Evolutionary conservation across 2,329 filamentous ascomycete species (phyloP).

Genomic region (Sporothrix sp.): DNA sequence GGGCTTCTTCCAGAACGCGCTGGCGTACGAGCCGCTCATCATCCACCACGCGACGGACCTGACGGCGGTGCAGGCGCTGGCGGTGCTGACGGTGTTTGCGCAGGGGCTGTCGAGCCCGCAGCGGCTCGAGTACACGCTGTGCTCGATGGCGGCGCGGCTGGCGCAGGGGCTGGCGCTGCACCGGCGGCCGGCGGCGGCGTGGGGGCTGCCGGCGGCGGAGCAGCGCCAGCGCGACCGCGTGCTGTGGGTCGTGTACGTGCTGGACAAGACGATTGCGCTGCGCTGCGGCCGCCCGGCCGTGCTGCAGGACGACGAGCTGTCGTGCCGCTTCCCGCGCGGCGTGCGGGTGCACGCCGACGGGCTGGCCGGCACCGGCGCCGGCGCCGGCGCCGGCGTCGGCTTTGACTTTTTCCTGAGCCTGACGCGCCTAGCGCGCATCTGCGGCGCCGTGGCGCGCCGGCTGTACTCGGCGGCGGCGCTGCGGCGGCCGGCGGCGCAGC

Average conservation of each 20-base stretch:
- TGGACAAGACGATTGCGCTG: slow-evolving; percentile 11
- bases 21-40: slow-evolving; percentile 8
- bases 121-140: slow-evolving; percentile 12
- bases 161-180: slow-evolving; percentile 10
- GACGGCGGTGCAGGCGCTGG: slow-evolving; percentile 11
- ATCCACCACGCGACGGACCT: slow-evolving; percentile 7
- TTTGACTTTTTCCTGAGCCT: slow-evolving; percentile 8
- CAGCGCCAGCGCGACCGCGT: slow-evolving; percentile 8
- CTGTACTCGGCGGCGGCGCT: slow-evolving; percentile 7
- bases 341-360: not conserved
- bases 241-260: slow-evolving; percentile 9
- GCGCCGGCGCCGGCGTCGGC: no score
- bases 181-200: not conserved
- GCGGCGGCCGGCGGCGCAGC: not conserved
- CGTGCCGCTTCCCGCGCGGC: slow-evolving; percentile 6
- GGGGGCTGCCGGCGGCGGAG: slow-evolving; percentile 1
- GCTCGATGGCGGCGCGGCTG: slow-evolving; percentile 7
- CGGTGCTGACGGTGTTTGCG: slow-evolving; percentile 7
- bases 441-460: slow-evolving; percentile 1
- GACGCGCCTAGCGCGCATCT: slow-evolving; percentile 4
- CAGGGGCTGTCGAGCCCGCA: slow-evolving; percentile 11
- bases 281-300: slow-evolving; percentile 6
- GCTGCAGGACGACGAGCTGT: slow-evolving; percentile 1
- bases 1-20: slow-evolving; percentile 9
- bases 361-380: no score